These are phyloP conservation scores for Streptanthus diversifolius DNA, from an alignment of 345 rosid species.

Conservation along the genomic window DNA sequence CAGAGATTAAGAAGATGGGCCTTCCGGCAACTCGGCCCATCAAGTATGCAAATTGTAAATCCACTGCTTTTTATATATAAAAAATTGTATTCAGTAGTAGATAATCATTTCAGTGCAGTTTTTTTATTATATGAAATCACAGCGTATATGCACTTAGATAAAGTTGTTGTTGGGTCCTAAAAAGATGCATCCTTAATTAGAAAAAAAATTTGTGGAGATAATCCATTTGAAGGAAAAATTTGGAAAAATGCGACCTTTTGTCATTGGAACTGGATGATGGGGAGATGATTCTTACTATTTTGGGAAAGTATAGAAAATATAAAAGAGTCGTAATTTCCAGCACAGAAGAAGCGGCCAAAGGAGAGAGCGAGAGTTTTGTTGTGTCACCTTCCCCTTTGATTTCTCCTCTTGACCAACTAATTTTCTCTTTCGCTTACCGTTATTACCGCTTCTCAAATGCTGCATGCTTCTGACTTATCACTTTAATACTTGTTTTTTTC, in stretches of 20 bases:
- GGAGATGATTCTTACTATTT: not conserved
- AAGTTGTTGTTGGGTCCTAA: not conserved
- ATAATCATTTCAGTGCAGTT: not conserved
- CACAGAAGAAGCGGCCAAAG: conserved; percentile 21
- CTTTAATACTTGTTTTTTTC: not conserved
- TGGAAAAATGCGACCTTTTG: not conserved
- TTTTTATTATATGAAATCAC: not conserved
- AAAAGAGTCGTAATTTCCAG: not conserved
- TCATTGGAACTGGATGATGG: not conserved
- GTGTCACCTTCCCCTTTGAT: conserved; percentile 24
- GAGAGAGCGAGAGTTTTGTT: not conserved
- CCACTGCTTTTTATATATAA: too few relatives aligned
- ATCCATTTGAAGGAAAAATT: not conserved
- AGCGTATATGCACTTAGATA: not conserved
- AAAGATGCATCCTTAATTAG: not conserved
- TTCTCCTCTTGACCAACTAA: conserved; percentile 28
- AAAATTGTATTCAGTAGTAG: not conserved
- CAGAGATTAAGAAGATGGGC: too few relatives aligned
- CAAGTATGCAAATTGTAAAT: not conserved
- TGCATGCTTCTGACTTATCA: conserved; percentile 16
- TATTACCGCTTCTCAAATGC: conserved; percentile 19
- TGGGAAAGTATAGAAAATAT: not conserved
- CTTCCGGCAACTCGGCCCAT: too few relatives aligned
- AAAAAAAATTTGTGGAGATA: not conserved
- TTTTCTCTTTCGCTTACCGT: not conserved